These are phyloP conservation scores for Pelargonium fulgidum DNA, from an alignment of 441 rosid genomes.

Conservation along the genomic window DNA sequence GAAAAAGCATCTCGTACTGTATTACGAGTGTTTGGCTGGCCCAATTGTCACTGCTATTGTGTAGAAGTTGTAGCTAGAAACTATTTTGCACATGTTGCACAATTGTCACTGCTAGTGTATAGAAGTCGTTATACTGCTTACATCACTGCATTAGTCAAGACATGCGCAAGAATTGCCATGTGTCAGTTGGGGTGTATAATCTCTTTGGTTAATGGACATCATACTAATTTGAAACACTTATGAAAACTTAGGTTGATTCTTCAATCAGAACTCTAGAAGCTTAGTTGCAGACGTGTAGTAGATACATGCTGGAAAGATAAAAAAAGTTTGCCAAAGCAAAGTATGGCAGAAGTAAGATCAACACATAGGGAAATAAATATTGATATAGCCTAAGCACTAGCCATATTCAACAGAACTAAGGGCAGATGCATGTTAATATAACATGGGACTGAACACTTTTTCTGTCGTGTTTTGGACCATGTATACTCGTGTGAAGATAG, in stretches of 20 bases:
- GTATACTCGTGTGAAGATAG: neutral
- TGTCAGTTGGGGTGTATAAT: neutral
- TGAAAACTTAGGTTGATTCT: neutral
- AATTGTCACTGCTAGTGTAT: neutral
- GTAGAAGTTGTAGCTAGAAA: neutral
- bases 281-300: neutral
- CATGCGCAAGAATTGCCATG: neutral
- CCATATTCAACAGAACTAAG: neutral
- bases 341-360: neutral
- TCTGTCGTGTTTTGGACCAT: neutral
- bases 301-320: slow-evolving; percentile 1
- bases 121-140: neutral
- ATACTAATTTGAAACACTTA: neutral
- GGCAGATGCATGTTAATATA: neutral
- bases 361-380: neutral
- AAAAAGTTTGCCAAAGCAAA: neutral
- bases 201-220: neutral
- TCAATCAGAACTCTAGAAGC: neutral
- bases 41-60: neutral
- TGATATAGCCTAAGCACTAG: neutral
- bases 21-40: neutral
- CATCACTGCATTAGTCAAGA: neutral
- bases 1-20: neutral
- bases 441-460: neutral
- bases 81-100: neutral